phyloP scores from a whole-genome alignment of 768 basidiomycete genomes.

The Kwoniella heveanensis region DNA sequence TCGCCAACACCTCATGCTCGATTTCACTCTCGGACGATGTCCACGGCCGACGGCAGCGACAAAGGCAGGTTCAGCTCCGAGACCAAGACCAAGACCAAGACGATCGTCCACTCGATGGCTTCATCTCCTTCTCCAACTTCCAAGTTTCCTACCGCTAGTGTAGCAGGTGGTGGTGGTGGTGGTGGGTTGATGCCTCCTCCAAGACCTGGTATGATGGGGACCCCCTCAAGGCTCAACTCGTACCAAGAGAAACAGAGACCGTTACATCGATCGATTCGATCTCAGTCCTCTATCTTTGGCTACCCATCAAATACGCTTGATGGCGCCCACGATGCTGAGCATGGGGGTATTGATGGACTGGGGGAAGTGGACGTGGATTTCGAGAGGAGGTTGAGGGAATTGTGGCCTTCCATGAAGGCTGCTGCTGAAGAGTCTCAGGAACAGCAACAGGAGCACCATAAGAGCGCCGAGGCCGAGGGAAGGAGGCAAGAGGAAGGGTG shows the following conservation, averaged over 20 bases:
- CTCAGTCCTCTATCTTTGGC: no score
- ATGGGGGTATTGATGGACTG: background rate
- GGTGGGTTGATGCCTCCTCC: constrained; percentile 12
- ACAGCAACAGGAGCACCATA: background rate
- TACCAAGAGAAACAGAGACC: constrained; percentile 6
- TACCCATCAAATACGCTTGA: no score
- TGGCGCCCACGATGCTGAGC: background rate
- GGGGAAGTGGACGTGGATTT: background rate
- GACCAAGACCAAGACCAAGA: background rate
- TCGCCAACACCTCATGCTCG: background rate
- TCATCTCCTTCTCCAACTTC: background rate
- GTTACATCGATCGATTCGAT: background rate
- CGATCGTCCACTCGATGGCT: constrained; percentile 20
- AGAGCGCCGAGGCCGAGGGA: constrained; percentile 3
- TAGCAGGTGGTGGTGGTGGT: background rate
- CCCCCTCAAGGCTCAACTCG: background rate
- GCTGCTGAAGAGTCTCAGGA: no score
- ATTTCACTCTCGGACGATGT: background rate
- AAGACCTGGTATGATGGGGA: constrained; percentile 16
- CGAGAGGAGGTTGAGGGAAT: constrained; percentile 3
- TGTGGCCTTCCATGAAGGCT: background rate
- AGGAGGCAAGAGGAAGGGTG: constrained; percentile 18
- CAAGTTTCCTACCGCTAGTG: no score
- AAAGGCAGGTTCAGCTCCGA: no score
- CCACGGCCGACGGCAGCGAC: no score